phyloP scores from a whole-genome alignment of 257 asterid species.

The Lavandula angustifolia region DNA sequence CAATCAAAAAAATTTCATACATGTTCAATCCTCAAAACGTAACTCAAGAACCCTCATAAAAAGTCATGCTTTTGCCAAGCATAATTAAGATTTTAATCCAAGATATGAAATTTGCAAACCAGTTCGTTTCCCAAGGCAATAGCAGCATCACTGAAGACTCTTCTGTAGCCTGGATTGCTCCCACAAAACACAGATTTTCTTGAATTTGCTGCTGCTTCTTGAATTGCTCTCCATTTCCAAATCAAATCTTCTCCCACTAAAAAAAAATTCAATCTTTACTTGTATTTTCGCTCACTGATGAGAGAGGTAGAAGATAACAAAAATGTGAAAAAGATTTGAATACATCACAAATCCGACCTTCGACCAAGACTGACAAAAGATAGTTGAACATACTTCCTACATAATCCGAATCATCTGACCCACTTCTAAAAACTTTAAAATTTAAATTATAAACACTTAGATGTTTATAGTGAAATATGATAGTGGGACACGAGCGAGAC shows the following conservation, averaged over 20 bases:
- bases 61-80: slow-evolving; percentile 27
- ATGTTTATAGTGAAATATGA: no score
- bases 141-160: slow-evolving; percentile 97
- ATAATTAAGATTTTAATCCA: no score
- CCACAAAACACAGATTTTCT: slow-evolving; percentile 93
- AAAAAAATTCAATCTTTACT: slow-evolving; percentile 20
- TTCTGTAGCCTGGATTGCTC: slow-evolving; percentile 86
- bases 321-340: no score
- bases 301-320: background rate
- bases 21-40: slow-evolving; percentile 22
- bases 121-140: slow-evolving; percentile 89
- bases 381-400: no score
- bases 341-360: no score
- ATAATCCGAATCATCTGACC: no score
- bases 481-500: no score
- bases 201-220: slow-evolving; percentile 58
- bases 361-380: no score
- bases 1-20: slow-evolving; percentile 22
- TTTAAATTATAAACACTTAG: no score
- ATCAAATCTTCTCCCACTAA: slow-evolving; percentile 1
- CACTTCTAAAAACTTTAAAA: no score
- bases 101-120: slow-evolving; percentile 48
- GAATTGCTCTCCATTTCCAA: slow-evolving; percentile 59
- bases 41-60: background rate
- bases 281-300: background rate